Evolutionary conservation across 495 filamentous ascomycete genomes (phyloP).

Genomic region (Entonaema liquescens): DNA sequence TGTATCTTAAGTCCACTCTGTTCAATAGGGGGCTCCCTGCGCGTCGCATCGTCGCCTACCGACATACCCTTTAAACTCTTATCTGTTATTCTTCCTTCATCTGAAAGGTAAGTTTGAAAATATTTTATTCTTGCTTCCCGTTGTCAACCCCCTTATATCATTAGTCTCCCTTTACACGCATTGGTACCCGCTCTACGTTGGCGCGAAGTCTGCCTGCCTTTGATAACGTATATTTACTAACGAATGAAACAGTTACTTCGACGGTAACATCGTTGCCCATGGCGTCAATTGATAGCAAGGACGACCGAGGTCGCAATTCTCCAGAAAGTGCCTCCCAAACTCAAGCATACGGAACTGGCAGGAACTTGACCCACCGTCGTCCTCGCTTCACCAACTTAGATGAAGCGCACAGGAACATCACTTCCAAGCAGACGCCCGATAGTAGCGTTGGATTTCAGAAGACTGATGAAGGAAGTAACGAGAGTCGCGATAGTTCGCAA

Average conservation of each 20-base stretch:
- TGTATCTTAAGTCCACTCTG: background rate
- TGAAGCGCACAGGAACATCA: constrained; percentile 38
- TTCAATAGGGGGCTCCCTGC: background rate
- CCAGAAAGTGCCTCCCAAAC: background rate
- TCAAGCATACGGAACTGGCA: background rate
- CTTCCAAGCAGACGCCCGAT: background rate
- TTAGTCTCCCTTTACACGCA: background rate
- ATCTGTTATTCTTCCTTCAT: background rate
- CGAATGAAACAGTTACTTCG: background rate
- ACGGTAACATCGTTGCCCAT: background rate
- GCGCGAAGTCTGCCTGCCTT: background rate
- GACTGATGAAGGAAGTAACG: background rate
- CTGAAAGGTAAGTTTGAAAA: background rate
- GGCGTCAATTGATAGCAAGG: constrained; percentile 6
- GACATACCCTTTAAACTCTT: background rate
- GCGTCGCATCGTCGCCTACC: background rate
- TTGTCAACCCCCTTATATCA: background rate
- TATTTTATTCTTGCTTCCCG: background rate
- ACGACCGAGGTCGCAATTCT: background rate
- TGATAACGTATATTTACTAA: background rate
- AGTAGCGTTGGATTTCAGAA: background rate
- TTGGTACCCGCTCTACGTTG: background rate
- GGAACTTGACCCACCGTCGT: constrained; percentile 13
- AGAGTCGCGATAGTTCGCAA: background rate
- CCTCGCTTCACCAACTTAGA: constrained; percentile 26